A percentile compares a stretch with the other conserved stretches of the same genome.
Conservation (phyloP, 192 early-diverging fungal species). For the Backusella macrospora region DNA sequence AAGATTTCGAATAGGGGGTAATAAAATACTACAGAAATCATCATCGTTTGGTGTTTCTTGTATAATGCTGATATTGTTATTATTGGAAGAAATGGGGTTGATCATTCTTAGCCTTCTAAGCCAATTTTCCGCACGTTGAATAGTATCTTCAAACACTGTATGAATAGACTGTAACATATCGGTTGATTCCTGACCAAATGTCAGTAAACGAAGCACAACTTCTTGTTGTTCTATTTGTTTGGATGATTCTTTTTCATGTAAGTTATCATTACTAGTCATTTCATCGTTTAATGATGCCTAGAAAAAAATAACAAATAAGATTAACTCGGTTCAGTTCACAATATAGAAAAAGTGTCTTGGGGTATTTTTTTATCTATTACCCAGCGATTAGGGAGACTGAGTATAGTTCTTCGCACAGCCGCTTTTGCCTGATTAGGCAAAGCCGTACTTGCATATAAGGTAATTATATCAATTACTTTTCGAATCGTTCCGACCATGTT, state of each 20-base stretch:
- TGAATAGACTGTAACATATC: conserved; percentile 69
- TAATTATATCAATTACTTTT: conserved; percentile 82
- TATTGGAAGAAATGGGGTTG: conserved; percentile 16
- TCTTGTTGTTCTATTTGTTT: conserved; percentile 43
- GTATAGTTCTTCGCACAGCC: conserved; percentile 78
- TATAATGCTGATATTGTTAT: not conserved
- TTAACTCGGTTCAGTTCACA: not conserved
- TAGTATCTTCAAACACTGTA: conserved; percentile 65
- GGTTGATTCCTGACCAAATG: conserved; percentile 66
- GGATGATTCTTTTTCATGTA: not conserved
- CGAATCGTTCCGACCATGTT: conserved; percentile 83
- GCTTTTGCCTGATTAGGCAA: conserved; percentile 78
- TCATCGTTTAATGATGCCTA: conserved; percentile 39
- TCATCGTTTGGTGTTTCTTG: not conserved
- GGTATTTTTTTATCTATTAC: conserved; percentile 29
- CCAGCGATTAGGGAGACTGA: conserved; percentile 79
- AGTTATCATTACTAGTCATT: conserved; percentile 1
- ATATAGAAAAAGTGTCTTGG: not conserved
- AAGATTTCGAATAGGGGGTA: conserved; percentile 21
- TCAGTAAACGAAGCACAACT: conserved; percentile 64
- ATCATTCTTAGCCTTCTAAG: conserved; percentile 47
- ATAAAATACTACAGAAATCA: conserved; percentile 9
- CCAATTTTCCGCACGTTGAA: conserved; percentile 66
- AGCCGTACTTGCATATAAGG: conserved; percentile 78
- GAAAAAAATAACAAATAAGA: not conserved